phyloP scores from a whole-genome alignment of 75 land plant species.

The Gnetum montanum region DNA sequence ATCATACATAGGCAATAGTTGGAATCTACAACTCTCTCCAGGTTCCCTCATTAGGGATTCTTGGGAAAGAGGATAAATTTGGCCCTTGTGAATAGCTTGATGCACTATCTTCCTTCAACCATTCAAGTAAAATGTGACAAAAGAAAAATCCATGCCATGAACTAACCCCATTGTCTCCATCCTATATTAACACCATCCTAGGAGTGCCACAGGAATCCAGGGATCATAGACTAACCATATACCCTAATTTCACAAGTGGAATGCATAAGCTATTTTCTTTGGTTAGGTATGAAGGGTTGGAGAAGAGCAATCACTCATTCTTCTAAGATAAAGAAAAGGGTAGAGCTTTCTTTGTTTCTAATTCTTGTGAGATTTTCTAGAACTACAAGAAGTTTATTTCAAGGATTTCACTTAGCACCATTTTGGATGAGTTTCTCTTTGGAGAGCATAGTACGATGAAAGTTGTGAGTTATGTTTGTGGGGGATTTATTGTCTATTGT shows the following conservation, averaged over 20 bases:
- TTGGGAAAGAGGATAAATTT: constrained; percentile 16
- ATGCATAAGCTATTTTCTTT: background rate
- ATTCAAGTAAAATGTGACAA: constrained; percentile 6
- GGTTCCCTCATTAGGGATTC: constrained; percentile 8
- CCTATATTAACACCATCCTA: constrained; percentile 13
- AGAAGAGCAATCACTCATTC: background rate
- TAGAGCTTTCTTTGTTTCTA: background rate
- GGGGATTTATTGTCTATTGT: background rate
- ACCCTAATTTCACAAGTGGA: background rate
- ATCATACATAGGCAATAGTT: background rate
- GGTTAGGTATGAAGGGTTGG: background rate
- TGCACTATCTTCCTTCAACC: constrained; percentile 13
- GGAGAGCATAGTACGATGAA: background rate
- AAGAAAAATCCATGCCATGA: constrained; percentile 16
- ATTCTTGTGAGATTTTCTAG: background rate
- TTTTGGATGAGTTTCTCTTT: background rate
- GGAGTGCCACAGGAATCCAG: constrained; percentile 2
- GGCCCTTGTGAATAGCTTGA: constrained; percentile 18
- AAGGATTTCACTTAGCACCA: background rate
- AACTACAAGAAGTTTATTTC: background rate
- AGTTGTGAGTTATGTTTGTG: background rate
- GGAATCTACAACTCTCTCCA: background rate
- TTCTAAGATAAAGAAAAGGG: background rate
- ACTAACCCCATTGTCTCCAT: constrained; percentile 15
- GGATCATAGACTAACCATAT: background rate